Percentiles rank a stretch among this genome's conserved stretches.
These are phyloP conservation scores for Pseudocercospora eumusae DNA, from an alignment of 2,329 filamentous ascomycete species.

Conservation along the genomic window DNA sequence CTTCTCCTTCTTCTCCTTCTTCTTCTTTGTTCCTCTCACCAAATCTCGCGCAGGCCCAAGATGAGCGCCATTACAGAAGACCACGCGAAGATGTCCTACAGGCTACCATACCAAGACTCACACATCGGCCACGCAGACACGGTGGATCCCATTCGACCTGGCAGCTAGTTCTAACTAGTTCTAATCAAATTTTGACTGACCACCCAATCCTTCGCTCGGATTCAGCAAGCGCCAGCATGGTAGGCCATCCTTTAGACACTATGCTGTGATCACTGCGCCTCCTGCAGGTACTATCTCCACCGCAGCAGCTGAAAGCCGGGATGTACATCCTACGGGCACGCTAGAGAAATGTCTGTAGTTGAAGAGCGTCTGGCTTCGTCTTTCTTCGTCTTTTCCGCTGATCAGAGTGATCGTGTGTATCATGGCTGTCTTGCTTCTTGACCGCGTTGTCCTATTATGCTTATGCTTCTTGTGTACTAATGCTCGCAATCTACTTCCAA, in stretches of 20 bases:
- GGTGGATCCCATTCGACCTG: too few relatives aligned
- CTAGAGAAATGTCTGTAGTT: background rate
- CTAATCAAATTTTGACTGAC: background rate
- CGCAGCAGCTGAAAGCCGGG: slow-evolving; percentile 1
- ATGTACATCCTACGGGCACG: background rate
- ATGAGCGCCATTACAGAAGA: too few relatives aligned
- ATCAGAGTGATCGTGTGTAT: background rate
- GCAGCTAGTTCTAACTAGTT: too few relatives aligned
- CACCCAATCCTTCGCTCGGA: background rate
- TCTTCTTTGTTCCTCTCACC: too few relatives aligned
- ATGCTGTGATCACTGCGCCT: slow-evolving; percentile 3
- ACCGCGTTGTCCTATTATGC: background rate
- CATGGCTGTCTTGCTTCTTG: background rate
- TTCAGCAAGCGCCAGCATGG: background rate
- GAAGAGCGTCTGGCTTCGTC: background rate
- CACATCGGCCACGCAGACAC: too few relatives aligned
- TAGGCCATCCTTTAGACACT: background rate
- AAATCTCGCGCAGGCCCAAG: too few relatives aligned
- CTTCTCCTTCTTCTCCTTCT: too few relatives aligned
- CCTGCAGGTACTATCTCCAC: background rate
- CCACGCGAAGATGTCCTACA: too few relatives aligned
- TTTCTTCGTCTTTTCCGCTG: too few relatives aligned
- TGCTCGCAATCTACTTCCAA: slow-evolving; percentile 2
- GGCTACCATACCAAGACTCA: too few relatives aligned
- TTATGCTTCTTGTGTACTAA: background rate